These are phyloP conservation scores for Xerocomellus intermedius DNA, from an alignment of 768 basidiomycete species.

Conservation along the genomic window DNA sequence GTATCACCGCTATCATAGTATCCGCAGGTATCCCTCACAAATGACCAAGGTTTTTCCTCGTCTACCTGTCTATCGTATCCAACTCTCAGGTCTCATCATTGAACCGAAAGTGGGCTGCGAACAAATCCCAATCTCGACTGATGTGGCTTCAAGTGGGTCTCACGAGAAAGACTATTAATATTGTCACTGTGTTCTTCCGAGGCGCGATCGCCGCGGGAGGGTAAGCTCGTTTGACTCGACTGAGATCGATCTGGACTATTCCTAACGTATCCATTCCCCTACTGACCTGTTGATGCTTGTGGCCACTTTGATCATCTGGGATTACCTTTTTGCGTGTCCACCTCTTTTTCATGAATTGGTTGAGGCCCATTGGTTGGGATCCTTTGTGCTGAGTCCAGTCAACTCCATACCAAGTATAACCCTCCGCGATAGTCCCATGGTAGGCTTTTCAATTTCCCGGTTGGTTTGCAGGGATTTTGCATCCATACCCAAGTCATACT, in stretches of 20 bases:
- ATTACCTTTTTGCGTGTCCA: background rate
- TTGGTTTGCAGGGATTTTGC: no score
- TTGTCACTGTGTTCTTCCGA: no score
- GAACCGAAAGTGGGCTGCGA: conserved; percentile 1
- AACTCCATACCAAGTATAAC: no score
- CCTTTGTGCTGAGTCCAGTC: background rate
- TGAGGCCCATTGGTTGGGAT: no score
- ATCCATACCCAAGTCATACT: no score
- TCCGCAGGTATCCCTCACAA: background rate
- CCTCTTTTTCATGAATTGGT: background rate
- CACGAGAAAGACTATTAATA: background rate
- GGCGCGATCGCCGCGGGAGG: no score
- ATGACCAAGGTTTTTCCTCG: conserved; percentile 4
- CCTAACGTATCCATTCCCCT: background rate
- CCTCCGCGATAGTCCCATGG: no score
- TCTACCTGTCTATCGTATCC: conserved; percentile 8
- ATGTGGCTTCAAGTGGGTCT: background rate
- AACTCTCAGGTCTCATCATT: background rate
- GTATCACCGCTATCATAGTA: background rate
- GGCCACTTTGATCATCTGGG: background rate
- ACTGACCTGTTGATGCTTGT: background rate
- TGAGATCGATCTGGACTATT: background rate
- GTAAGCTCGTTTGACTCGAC: background rate
- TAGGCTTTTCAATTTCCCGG: no score
- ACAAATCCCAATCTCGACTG: background rate